A percentile compares a stretch with the other conserved stretches of the same genome.
These are phyloP conservation scores for Dipodascus geniculatus DNA, from an alignment of 805 yeast genomes.

Conservation along the genomic window DNA sequence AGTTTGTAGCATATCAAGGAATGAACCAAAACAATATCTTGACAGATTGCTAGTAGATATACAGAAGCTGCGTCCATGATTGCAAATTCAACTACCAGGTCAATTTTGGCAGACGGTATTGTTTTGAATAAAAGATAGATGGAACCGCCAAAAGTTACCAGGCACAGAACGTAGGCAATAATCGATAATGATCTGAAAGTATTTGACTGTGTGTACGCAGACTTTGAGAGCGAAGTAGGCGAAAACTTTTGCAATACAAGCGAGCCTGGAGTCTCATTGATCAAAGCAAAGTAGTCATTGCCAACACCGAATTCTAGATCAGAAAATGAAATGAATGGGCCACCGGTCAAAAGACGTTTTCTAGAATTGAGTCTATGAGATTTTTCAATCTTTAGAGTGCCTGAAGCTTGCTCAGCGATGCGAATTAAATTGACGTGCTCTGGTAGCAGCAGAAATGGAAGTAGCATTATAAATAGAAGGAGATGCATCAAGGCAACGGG, in stretches of 20 bases:
- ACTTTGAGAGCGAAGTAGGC: constrained; percentile 8
- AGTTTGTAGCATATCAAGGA: neutral
- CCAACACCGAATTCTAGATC: neutral
- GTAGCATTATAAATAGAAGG: constrained; percentile 9
- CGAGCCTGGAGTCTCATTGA: constrained; percentile 3
- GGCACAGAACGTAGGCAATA: constrained; percentile 8
- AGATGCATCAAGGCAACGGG: constrained; percentile 13
- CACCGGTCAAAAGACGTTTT: neutral
- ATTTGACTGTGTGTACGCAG: constrained; percentile 7
- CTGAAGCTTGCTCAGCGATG: neutral
- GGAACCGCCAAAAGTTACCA: constrained; percentile 8
- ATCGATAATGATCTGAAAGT: constrained; percentile 9
- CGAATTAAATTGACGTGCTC: neutral
- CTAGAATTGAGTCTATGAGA: neutral
- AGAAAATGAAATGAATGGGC: neutral
- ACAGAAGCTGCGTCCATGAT: constrained; percentile 12
- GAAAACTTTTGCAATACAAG: constrained; percentile 8
- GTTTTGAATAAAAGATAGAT: constrained; percentile 8
- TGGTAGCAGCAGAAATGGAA: constrained; percentile 11
- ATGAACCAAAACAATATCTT: constrained; percentile 7
- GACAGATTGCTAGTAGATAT: constrained; percentile 10
- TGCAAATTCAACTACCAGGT: constrained; percentile 11
- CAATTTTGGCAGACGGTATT: constrained; percentile 9
- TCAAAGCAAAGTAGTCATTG: constrained; percentile 4
- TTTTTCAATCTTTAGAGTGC: neutral